A percentile compares a stretch with the other conserved stretches of the same genome.
Conservation (phyloP, 2,329 filamentous ascomycete species). For the Elsinoe ampelina region DNA sequence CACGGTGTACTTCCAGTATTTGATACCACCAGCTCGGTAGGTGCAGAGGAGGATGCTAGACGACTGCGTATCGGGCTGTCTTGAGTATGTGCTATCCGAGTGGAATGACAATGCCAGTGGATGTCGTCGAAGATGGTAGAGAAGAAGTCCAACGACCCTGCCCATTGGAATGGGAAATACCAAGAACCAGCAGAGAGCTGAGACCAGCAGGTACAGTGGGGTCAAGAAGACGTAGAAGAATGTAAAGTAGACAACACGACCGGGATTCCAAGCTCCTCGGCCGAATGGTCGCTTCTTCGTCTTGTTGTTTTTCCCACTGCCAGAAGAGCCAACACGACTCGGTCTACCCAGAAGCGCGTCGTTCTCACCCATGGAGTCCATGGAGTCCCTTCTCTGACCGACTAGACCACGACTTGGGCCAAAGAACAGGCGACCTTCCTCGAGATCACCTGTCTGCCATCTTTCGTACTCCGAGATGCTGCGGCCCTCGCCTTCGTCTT, state of each 20-base stretch:
- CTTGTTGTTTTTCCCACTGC: slow-evolving; percentile 16
- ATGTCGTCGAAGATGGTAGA: slow-evolving; percentile 85
- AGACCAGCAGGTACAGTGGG: slow-evolving; percentile 76
- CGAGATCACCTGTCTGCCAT: slow-evolving; percentile 95
- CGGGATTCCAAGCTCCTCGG: slow-evolving; percentile 89
- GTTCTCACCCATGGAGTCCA: slow-evolving; percentile 81
- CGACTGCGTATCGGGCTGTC: slow-evolving; percentile 60
- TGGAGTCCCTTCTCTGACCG: slow-evolving; percentile 75
- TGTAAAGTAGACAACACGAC: slow-evolving; percentile 87
- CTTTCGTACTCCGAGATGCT: slow-evolving; percentile 98
- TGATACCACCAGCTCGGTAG: slow-evolving; percentile 84
- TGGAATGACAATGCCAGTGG: slow-evolving; percentile 90
- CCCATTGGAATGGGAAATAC: slow-evolving; percentile 99
- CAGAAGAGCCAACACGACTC: slow-evolving; percentile 33
- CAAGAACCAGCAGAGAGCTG: slow-evolving; percentile 84
- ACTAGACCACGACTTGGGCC: slow-evolving; percentile 77
- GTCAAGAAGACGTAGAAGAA: slow-evolving; percentile 93
- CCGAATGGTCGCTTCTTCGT: slow-evolving; percentile 84
- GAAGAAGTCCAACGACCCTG: slow-evolving; percentile 79
- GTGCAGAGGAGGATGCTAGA: slow-evolving; percentile 90
- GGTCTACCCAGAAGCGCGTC: slow-evolving; percentile 74
- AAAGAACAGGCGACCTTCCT: slow-evolving; percentile 93
- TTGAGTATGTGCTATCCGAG: slow-evolving; percentile 67
- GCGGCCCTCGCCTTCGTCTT: slow-evolving; percentile 89
- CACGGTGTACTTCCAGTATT: slow-evolving; percentile 99